These are phyloP conservation scores for Xylaria sp. DNA, from an alignment of 495 filamentous ascomycete species.

Conservation along the genomic window DNA sequence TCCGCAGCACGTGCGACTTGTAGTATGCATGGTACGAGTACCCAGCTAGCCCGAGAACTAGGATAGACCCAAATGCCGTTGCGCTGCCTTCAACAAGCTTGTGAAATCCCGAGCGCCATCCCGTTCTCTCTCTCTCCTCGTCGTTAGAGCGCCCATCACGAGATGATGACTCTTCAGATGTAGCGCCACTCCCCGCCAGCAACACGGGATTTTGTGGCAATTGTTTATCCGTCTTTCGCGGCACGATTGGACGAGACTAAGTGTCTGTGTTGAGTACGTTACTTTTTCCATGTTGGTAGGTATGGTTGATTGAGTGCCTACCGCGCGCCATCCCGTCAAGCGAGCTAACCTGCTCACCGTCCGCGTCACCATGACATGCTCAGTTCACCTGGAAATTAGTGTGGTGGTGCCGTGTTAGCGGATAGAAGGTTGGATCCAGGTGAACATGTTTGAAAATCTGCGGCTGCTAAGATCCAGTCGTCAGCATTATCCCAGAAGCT, in stretches of 20 bases:
- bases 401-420: too few species aligned
- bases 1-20: constrained; percentile 84
- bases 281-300: not conserved
- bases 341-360: constrained; percentile 22
- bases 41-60: constrained; percentile 78
- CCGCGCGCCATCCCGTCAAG: constrained; percentile 13
- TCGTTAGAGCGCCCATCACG: not conserved
- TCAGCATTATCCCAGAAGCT: constrained; percentile 10
- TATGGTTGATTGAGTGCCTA: constrained; percentile 16
- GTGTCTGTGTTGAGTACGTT: not conserved
- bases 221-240: constrained; percentile 9
- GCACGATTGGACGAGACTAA: constrained; percentile 11
- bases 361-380: constrained; percentile 26
- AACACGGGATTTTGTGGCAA: not conserved
- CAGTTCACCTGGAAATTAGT: not conserved
- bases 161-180: not conserved
- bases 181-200: not conserved
- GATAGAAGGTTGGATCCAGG: not conserved
- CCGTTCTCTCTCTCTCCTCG: not conserved
- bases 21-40: constrained; percentile 87
- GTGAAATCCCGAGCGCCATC: constrained; percentile 39
- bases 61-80: constrained; percentile 83
- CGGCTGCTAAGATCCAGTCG: not conserved
- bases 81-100: constrained; percentile 85
- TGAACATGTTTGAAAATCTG: not conserved